phyloP scores from a whole-genome alignment of 108 stramenopile genomes.

The Pseudonitzschia pungens region DNA sequence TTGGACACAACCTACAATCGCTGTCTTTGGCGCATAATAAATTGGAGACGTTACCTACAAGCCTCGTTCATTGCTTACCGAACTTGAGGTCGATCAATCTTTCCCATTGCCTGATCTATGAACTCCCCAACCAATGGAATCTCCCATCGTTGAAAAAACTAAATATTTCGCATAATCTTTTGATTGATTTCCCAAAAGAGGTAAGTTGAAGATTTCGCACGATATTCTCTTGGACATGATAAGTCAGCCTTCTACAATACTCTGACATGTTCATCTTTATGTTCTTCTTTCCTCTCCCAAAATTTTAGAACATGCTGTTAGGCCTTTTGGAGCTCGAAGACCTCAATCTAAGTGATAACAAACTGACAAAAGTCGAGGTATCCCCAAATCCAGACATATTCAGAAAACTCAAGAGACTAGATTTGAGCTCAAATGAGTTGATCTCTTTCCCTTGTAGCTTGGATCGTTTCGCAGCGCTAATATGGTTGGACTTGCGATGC shows the following conservation, averaged over 20 bases:
- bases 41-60: conserved; percentile 28
- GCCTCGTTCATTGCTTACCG: conserved; percentile 37
- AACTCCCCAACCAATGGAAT: conserved; percentile 46
- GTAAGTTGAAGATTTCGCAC: background rate
- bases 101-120: conserved; percentile 36
- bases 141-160: conserved; percentile 41
- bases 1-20: conserved; percentile 40
- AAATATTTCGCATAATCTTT: conserved; percentile 38
- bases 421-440: conserved; percentile 10
- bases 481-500: background rate
- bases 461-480: background rate
- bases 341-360: conserved; percentile 48
- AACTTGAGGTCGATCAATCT: conserved; percentile 41
- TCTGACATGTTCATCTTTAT: no score
- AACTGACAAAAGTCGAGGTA: conserved; percentile 30
- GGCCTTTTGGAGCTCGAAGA: conserved; percentile 50
- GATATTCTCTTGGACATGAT: background rate
- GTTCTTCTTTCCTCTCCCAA: background rate
- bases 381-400: conserved; percentile 19
- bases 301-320: conserved; percentile 13
- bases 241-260: no score
- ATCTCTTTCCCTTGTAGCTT: background rate
- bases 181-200: conserved; percentile 32
- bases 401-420: background rate
- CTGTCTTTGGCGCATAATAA: conserved; percentile 49